phyloP scores from a whole-genome alignment of 1,284 basidiomycete species.

The Mycena citricolor region DNA sequence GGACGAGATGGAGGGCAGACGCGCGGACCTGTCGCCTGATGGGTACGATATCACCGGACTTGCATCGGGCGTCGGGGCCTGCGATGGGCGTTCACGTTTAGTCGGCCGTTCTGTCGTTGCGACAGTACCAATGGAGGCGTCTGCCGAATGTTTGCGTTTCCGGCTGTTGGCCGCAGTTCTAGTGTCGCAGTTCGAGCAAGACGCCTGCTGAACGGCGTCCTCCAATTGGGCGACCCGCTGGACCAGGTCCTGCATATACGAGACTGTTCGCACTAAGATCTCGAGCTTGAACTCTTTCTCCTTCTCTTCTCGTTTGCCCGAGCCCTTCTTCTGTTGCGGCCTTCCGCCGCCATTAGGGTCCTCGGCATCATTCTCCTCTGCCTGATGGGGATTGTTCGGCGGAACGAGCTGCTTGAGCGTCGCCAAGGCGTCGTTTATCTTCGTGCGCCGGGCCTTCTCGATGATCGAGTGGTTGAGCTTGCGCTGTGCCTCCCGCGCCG shows the following conservation, averaged over 20 bases:
- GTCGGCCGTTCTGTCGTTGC: too few species aligned
- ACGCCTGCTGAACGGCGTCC: slow-evolving; percentile 17
- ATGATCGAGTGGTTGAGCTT: slow-evolving; percentile 83
- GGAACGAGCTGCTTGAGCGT: slow-evolving; percentile 68
- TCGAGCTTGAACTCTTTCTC: slow-evolving; percentile 68
- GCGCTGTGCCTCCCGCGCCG: slow-evolving; percentile 72
- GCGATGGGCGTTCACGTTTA: too few species aligned
- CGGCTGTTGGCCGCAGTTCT: neutral
- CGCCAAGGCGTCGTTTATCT: slow-evolving; percentile 79
- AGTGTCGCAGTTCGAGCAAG: slow-evolving; percentile 26
- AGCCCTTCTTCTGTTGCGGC: slow-evolving; percentile 35
- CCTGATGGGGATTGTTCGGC: slow-evolving; percentile 40
- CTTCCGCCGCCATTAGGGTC: slow-evolving; percentile 27
- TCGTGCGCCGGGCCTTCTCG: slow-evolving; percentile 78
- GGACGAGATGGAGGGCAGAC: slow-evolving; percentile 45
- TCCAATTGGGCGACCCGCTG: slow-evolving; percentile 44
- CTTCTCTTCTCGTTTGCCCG: slow-evolving; percentile 31
- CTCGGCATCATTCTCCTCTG: slow-evolving; percentile 30
- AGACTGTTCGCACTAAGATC: slow-evolving; percentile 71
- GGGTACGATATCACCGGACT: too few species aligned
- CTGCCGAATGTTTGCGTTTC: slow-evolving; percentile 15
- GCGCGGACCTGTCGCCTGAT: slow-evolving; percentile 22
- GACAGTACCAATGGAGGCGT: too few species aligned
- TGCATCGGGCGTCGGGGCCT: too few species aligned
- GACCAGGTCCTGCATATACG: slow-evolving; percentile 66